Evolutionary conservation across 306 rosid genomes (phyloP).

Genomic region (Quercus ilex): DNA sequence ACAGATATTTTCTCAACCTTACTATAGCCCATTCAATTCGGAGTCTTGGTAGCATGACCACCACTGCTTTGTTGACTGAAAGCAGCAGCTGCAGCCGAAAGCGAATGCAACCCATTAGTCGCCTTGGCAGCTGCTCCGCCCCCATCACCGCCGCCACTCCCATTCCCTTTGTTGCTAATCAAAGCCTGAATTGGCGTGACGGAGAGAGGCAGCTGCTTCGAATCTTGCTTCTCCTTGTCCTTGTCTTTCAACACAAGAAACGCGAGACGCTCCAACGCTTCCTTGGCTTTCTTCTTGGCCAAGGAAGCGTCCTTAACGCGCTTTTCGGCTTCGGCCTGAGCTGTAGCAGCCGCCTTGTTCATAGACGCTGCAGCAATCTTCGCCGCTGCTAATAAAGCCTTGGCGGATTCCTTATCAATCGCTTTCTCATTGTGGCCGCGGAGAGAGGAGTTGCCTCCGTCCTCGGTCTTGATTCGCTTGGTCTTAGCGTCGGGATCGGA

Average conservation of each 20-base stretch:
- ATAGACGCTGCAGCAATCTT: conserved; percentile 45
- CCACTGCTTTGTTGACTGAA: neutral
- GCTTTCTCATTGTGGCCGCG: neutral
- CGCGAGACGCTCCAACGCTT: conserved; percentile 50
- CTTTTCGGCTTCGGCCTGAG: conserved; percentile 48
- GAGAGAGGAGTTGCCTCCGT: neutral
- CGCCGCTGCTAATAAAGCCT: conserved; percentile 47
- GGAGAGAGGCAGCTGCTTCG: neutral
- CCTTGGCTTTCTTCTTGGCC: conserved; percentile 56
- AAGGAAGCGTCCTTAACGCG: conserved; percentile 44
- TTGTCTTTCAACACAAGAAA: conserved; percentile 27
- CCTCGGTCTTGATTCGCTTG: neutral
- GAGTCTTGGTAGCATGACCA: neutral
- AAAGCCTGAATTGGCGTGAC: too few relatives aligned
- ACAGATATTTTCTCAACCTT: too few relatives aligned
- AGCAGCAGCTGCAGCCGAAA: neutral
- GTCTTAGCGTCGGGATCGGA: neutral
- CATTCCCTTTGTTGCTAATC: too few relatives aligned
- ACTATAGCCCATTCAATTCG: too few relatives aligned
- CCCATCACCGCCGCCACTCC: too few relatives aligned
- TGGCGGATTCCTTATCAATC: conserved; percentile 25
- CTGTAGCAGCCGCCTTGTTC: conserved; percentile 39
- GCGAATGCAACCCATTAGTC: conserved; percentile 4
- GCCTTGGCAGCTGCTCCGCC: neutral
- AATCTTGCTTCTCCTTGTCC: neutral